Conservation (phyloP, 129 eudicot species). For the Pittosporum tobira region DNA sequence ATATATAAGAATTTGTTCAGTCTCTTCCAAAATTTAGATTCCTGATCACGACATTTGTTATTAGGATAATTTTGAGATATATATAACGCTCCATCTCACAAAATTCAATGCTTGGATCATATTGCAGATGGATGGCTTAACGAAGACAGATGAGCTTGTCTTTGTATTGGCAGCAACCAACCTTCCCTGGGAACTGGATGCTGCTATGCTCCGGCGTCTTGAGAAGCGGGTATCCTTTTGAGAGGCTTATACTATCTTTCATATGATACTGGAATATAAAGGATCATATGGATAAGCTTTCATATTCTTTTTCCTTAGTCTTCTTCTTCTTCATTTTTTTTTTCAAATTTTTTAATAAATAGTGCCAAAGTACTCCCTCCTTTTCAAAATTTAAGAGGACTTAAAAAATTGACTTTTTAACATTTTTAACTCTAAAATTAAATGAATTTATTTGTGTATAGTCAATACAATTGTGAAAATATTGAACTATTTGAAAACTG, state of each 20-base stretch:
- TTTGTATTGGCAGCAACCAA: slow-evolving; percentile 99
- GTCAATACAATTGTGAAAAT: no score
- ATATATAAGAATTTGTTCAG: background rate
- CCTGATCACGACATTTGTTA: background rate
- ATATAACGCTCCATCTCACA: slow-evolving; percentile 1
- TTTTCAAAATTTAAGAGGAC: no score
- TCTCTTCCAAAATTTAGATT: background rate
- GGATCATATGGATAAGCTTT: background rate
- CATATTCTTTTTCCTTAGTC: no score
- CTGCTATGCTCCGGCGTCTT: slow-evolving; percentile 98
- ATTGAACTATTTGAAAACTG: no score
- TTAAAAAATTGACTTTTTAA: no score
- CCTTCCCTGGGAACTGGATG: slow-evolving; percentile 99
- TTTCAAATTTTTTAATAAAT: no score
- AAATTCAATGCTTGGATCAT: slow-evolving; percentile 10
- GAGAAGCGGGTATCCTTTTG: slow-evolving; percentile 78
- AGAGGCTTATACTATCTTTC: background rate
- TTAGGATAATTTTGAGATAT: background rate
- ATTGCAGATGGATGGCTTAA: slow-evolving; percentile 98
- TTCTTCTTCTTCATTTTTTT: no score
- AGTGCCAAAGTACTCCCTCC: no score
- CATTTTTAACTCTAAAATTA: no score
- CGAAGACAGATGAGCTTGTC: slow-evolving; percentile 83
- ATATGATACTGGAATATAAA: background rate
- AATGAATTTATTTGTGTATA: no score